Evolutionary conservation across 1,284 basidiomycete genomes (phyloP).

Genomic region (Pisolithus thermaeus): DNA sequence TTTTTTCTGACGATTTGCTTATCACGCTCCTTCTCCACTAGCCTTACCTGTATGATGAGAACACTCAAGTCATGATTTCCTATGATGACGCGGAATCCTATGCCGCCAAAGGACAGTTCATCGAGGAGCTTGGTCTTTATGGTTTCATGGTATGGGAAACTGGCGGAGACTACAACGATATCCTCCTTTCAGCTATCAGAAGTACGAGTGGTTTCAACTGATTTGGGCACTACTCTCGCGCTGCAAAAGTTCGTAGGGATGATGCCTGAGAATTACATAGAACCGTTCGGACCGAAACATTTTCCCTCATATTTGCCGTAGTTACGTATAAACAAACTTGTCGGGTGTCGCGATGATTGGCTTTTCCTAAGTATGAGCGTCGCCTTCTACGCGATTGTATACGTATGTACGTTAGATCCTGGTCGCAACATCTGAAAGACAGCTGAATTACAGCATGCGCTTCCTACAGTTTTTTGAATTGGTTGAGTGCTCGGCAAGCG

Average conservation of each 20-base stretch:
- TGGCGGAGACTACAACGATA: conserved; percentile 46
- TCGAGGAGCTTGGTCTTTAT: conserved; percentile 36
- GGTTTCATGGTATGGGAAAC: conserved; percentile 54
- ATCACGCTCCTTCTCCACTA: conserved; percentile 10
- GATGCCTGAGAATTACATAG: too few relatives aligned
- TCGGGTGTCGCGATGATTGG: too few relatives aligned
- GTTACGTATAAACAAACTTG: too few relatives aligned
- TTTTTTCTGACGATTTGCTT: not conserved
- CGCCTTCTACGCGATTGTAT: too few relatives aligned
- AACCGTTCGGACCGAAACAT: not conserved
- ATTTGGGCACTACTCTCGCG: not conserved
- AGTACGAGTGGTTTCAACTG: conserved; percentile 30
- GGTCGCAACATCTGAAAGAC: too few relatives aligned
- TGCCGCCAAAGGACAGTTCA: conserved; percentile 48
- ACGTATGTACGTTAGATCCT: too few relatives aligned
- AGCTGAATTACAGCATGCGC: too few relatives aligned
- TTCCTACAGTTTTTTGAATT: too few relatives aligned
- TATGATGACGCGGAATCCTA: conserved; percentile 38
- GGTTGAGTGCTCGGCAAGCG: too few relatives aligned
- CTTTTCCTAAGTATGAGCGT: too few relatives aligned
- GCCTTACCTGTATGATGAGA: conserved; percentile 39
- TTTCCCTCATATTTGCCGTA: too few relatives aligned
- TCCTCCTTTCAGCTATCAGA: conserved; percentile 45
- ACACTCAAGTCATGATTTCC: conserved; percentile 27
- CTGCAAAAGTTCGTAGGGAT: too few relatives aligned